Base-by-base conservation (phyloP, 2,329 filamentous ascomycete species). In the Acephala macrosclerotiorum region DNA sequence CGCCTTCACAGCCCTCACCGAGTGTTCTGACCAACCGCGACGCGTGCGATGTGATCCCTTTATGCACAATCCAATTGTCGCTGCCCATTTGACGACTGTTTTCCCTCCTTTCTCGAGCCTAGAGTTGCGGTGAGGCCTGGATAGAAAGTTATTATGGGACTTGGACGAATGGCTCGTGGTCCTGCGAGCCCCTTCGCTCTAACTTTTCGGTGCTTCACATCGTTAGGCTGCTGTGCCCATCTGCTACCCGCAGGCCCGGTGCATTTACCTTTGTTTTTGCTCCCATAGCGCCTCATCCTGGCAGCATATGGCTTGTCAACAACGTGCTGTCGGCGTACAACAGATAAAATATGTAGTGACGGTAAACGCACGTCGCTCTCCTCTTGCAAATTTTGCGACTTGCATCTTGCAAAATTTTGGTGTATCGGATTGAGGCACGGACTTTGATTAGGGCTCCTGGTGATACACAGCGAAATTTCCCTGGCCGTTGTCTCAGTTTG, bases 111-210 rank as follows among this genome's bases (percentile, higher is more conserved):
- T 58, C 59, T 51, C 60, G 59, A 61, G 66, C 60, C 29, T 63
- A 59, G 63, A 73, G 51, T 72, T 72, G 71, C 71, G 71, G 71
- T 73, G 71, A 71, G 63, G 66, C 58, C 65, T 62, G 60, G 67
- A n/a, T 16, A 57, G 55, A 57, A 38, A 36, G 33, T 42, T 49
- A 59, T 35, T 58, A 59, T 64, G 61, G 61, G 61, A 63, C 61
- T 9, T 22, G 29, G 58, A 47, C 58, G 42, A 60, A 60, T 51
- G 26, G 58, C 36, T 60, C 38, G 5, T 22, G 36, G 25, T n/a
- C 8, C 40, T 42, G 40, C 40, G 40, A 42, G 40, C 40, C 40
- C 25, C 58, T 60, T 26, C 58, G 40, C 20, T 11, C 58, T 7
- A 11, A 8, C 55, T 40, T 35, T 45, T 59, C 45, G 49, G 29